These are phyloP conservation scores for Tylopilus subfusipes DNA, from an alignment of 768 basidiomycete species.

Conservation along the genomic window DNA sequence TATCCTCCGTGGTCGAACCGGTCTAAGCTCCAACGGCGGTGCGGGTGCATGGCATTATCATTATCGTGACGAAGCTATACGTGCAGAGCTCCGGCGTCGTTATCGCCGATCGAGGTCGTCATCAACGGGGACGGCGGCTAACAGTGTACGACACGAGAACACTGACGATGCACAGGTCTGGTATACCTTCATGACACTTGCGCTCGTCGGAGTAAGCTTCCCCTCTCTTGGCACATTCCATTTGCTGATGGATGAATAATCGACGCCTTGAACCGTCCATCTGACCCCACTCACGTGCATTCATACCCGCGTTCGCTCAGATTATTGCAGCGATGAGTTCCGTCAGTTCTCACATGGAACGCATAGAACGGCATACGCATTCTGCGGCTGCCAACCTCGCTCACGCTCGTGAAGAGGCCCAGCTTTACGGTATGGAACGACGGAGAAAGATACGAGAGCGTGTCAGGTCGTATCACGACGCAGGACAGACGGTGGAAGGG, in stretches of 20 bases:
- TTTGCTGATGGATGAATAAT: background rate
- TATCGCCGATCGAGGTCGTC: conserved; percentile 28
- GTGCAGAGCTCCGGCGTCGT: conserved; percentile 50
- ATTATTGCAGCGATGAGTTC: conserved; percentile 3
- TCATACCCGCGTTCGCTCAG: conserved; percentile 1
- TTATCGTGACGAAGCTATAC: conserved; percentile 39
- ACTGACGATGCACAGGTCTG: conserved; percentile 2
- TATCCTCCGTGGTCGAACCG: conserved; percentile 20
- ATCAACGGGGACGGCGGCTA: conserved; percentile 20
- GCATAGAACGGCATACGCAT: conserved; percentile 39
- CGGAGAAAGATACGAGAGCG: conserved; percentile 48
- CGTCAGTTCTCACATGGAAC: conserved; percentile 31
- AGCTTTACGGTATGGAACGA: conserved; percentile 51
- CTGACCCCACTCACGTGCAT: background rate
- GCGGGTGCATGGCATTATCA: conserved; percentile 1
- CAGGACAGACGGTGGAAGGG: background rate
- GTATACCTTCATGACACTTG: conserved; percentile 11
- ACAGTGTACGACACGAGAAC: background rate
- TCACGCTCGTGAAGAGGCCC: conserved; percentile 55
- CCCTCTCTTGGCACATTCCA: background rate
- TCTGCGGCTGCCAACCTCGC: conserved; percentile 56
- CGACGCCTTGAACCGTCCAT: background rate
- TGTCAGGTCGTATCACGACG: conserved; percentile 35
- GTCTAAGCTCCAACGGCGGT: background rate
- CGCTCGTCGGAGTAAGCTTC: conserved; percentile 15